Evolutionary conservation across 768 basidiomycete species (phyloP).

Genomic region (Tulasnella sp.): DNA sequence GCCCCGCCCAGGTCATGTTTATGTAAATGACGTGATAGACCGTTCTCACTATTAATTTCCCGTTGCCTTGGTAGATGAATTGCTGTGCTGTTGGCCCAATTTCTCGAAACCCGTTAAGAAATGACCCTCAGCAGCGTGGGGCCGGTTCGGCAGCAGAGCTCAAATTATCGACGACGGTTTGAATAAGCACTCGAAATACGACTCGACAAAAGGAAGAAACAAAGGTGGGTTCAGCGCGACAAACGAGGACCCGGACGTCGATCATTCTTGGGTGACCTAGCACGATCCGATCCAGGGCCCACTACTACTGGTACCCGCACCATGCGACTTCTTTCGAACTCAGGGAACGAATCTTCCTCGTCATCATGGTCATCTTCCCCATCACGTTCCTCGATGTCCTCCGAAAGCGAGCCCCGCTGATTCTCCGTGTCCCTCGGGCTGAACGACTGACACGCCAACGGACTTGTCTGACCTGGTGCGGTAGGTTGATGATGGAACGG

Average conservation of each 20-base stretch:
- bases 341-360: conserved; percentile 17
- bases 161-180: too few species aligned
- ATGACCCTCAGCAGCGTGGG: too few species aligned
- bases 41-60: too few species aligned
- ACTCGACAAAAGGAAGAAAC: not conserved
- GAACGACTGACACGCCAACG: conserved; percentile 6
- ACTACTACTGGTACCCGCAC: not conserved
- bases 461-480: not conserved
- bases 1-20: too few species aligned
- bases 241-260: not conserved
- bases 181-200: too few species aligned
- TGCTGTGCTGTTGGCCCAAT: too few species aligned
- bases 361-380: conserved; percentile 13
- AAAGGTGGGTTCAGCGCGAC: not conserved
- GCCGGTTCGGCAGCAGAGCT: too few species aligned
- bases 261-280: not conserved
- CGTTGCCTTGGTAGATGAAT: too few species aligned
- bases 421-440: not conserved
- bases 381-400: conserved; percentile 5
- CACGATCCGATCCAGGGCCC: not conserved
- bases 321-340: conserved; percentile 12
- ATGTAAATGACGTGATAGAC: too few species aligned
- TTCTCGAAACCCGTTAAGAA: too few species aligned
- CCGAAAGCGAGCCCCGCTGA: not conserved
- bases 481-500: not conserved